Conservation (phyloP, 495 filamentous ascomycete genomes). For the Articulospora tetracladia region DNA sequence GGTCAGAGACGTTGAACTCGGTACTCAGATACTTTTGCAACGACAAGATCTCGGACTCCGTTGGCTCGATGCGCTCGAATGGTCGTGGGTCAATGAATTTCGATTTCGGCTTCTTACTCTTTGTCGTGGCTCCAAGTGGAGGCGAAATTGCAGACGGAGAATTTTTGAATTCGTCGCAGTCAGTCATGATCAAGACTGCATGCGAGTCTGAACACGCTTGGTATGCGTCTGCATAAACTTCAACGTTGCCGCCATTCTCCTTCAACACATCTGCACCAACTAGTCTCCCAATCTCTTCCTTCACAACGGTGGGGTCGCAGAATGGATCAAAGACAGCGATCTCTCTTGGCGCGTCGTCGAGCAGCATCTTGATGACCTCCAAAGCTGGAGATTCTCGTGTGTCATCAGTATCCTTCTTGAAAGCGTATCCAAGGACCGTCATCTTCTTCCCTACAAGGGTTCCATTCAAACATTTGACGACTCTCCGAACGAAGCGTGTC, state of each 20-base stretch:
- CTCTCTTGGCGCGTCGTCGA: constrained; percentile 59
- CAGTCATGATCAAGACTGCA: constrained; percentile 58
- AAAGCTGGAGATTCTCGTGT: constrained; percentile 70
- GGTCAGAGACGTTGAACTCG: neutral
- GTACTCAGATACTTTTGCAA: constrained; percentile 13
- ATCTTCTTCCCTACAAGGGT: constrained; percentile 70
- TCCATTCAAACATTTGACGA: constrained; percentile 64
- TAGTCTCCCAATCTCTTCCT: constrained; percentile 38
- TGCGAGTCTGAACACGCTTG: constrained; percentile 47
- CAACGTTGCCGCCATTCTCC: constrained; percentile 19
- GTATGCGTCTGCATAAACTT: constrained; percentile 36
- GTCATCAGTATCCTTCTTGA: constrained; percentile 80
- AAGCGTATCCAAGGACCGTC: constrained; percentile 72
- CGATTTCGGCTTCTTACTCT: neutral
- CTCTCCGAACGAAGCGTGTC: constrained; percentile 57
- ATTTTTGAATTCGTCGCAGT: constrained; percentile 59
- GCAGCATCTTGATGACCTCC: constrained; percentile 54
- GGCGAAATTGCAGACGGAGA: neutral
- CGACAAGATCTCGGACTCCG: constrained; percentile 16
- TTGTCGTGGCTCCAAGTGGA: neutral
- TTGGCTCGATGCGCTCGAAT: constrained; percentile 19
- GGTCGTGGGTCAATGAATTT: constrained; percentile 15
- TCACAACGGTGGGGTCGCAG: constrained; percentile 41
- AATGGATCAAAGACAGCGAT: constrained; percentile 75
- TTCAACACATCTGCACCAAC: constrained; percentile 36